A percentile compares a stretch with the other conserved stretches of the same genome.
These are phyloP conservation scores for Paecilomyces formosus DNA, from an alignment of 2,329 filamentous ascomycete species.

Conservation along the genomic window DNA sequence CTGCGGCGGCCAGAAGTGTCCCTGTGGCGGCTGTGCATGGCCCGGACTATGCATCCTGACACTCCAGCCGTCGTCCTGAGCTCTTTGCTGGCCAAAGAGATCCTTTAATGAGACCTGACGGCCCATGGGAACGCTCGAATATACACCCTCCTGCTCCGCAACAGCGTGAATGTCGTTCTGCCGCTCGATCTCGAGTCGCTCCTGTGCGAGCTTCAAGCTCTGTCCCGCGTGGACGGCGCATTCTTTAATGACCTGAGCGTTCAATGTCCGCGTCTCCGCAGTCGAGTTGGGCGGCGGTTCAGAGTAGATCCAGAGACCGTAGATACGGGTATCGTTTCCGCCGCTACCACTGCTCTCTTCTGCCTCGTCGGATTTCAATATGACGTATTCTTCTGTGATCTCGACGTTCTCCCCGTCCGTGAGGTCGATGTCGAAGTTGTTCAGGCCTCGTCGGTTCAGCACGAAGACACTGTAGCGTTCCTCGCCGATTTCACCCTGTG, in stretches of 20 bases:
- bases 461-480: conserved; percentile 56
- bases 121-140: conserved; percentile 42
- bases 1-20: conserved; percentile 8
- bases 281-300: conserved; percentile 51
- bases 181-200: conserved; percentile 27
- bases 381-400: conserved; percentile 55
- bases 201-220: conserved; percentile 39
- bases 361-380: conserved; percentile 43
- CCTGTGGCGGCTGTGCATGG: conserved; percentile 13
- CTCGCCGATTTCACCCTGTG: conserved; percentile 36
- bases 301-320: conserved; percentile 59
- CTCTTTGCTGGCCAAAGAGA: conserved; percentile 48
- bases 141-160: conserved; percentile 27
- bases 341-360: conserved; percentile 9
- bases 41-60: conserved; percentile 38
- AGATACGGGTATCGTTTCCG: conserved; percentile 34
- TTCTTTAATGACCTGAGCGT: conserved; percentile 48
- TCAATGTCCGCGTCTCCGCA: conserved; percentile 43
- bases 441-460: conserved; percentile 62
- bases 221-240: conserved; percentile 47
- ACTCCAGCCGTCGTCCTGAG: conserved; percentile 45
- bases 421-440: conserved; percentile 64
- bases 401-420: conserved; percentile 53
- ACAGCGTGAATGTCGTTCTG: conserved; percentile 25
- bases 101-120: conserved; percentile 47